Conservation (phyloP, 495 filamentous ascomycete species). For the Xanthoparmelia taractica region DNA sequence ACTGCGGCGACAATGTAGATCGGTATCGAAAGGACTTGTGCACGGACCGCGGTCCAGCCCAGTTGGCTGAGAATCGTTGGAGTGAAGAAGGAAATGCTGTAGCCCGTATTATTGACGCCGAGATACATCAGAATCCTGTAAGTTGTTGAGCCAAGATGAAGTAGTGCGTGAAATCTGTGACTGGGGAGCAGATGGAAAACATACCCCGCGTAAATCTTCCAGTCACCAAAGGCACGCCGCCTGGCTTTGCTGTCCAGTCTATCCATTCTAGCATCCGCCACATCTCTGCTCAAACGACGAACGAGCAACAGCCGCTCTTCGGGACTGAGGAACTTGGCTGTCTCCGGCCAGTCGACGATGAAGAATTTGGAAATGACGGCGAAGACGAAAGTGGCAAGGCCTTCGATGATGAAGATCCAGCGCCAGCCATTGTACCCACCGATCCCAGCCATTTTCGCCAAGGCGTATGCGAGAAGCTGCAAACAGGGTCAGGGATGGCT, state of each 20-base stretch:
- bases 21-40: conserved; percentile 50
- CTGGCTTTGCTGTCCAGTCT: conserved; percentile 39
- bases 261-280: conserved; percentile 41
- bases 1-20: conserved; percentile 47
- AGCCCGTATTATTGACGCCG: conserved; percentile 44
- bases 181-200: background rate
- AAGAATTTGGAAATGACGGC: conserved; percentile 43
- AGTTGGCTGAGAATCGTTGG: conserved; percentile 51
- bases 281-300: conserved; percentile 38
- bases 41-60: conserved; percentile 43
- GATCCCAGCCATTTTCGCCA: conserved; percentile 47
- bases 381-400: conserved; percentile 42
- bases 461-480: conserved; percentile 52
- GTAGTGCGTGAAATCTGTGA: background rate
- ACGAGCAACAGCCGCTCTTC: conserved; percentile 42
- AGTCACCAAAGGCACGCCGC: conserved; percentile 43
- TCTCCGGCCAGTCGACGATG: conserved; percentile 52
- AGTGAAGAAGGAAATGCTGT: conserved; percentile 47
- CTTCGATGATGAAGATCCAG: conserved; percentile 70
- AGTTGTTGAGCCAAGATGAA: conserved; percentile 1
- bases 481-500: conserved; percentile 16
- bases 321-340: conserved; percentile 40
- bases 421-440: conserved; percentile 42
- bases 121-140: conserved; percentile 42
- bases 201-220: conserved; percentile 49